Base-by-base conservation (phyloP, 192 early-diverging fungal genomes). In the Coemansia brasiliensis region DNA sequence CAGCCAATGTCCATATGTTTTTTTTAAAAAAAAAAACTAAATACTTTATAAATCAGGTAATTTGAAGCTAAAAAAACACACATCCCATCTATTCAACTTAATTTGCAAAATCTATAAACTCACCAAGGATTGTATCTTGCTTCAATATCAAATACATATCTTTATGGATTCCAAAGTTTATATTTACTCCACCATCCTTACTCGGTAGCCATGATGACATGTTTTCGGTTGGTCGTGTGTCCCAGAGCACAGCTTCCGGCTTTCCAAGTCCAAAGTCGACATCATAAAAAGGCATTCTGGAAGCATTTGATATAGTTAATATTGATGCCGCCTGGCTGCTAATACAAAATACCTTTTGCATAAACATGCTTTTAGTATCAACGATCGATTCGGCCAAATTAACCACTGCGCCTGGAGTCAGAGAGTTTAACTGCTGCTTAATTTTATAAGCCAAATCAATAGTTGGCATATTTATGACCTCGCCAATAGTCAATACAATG, bases 271-370 rank as follows among this genome's bases (percentile, higher is more conserved):
- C 62, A 65, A 65, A 61, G 20, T 61, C 63, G 17, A 60, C 42
- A 21, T 42, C 41, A 44, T 49, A 65, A 35, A 61, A 72, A 7
- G 63, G 57, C 24, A 72, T 16, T 3, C 57, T 57, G 9, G 63
- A 72, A 8, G 51, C 63, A 40, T 72, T 72, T 10, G 69, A 72
- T 24, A 72, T 52, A 11, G 52, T 13, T 17, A 65, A 25, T 15
- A n/a, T 15, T 17, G 58, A 59, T 21, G 51, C 69, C 18, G 44
- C 42, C 11, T 21, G 13, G 11, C 32, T 56, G 12, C 45, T 24
- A 51, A 45, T 22, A 18, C 50, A 56, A 29, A 57, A 20, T 15
- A 39, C 39, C 17, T 58, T 64, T 25, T 54, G 35, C 5, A 55
- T n/a, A 54, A 68, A 68, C 26, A 24, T 18, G 12, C 37, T 39